Evolutionary conservation across 108 stramenopile species (phyloP).

Genomic region (Stephanodiscus triporus): DNA sequence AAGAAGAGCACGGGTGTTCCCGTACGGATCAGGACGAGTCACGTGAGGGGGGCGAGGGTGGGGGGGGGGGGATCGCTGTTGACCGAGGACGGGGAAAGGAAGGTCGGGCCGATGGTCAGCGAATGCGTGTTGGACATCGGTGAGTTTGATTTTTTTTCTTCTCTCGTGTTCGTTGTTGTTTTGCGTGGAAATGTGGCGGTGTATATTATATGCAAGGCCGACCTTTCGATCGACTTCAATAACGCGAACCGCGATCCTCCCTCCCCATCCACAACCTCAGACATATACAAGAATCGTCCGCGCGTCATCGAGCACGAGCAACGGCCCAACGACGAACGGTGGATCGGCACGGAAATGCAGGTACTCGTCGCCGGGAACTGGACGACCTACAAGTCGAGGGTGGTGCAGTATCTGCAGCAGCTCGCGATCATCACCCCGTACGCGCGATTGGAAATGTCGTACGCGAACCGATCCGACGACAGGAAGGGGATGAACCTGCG

Average conservation of each 20-base stretch:
- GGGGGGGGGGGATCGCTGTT: conserved; percentile 13
- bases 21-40: conserved; percentile 73
- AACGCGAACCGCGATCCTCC: neutral
- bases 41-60: conserved; percentile 36
- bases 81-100: conserved; percentile 41
- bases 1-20: conserved; percentile 95
- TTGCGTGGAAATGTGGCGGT: neutral
- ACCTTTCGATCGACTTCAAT: neutral
- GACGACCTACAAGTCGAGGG: conserved; percentile 88
- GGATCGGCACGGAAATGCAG: conserved; percentile 87
- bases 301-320: conserved; percentile 78
- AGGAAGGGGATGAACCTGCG: conserved; percentile 67
- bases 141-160: too few relatives aligned
- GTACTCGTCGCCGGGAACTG: conserved; percentile 92
- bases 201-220: too few relatives aligned
- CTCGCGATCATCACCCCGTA: conserved; percentile 98
- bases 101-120: conserved; percentile 54
- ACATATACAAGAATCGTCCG: conserved; percentile 92
- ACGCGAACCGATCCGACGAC: conserved; percentile 58
- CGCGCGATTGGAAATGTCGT: conserved; percentile 78
- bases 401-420: conserved; percentile 93
- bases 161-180: neutral
- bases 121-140: conserved; percentile 92
- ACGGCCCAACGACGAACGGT: conserved; percentile 64
- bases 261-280: neutral